Evolutionary conservation across 345 rosid species (phyloP).

Genomic region (Salix suchowensis): DNA sequence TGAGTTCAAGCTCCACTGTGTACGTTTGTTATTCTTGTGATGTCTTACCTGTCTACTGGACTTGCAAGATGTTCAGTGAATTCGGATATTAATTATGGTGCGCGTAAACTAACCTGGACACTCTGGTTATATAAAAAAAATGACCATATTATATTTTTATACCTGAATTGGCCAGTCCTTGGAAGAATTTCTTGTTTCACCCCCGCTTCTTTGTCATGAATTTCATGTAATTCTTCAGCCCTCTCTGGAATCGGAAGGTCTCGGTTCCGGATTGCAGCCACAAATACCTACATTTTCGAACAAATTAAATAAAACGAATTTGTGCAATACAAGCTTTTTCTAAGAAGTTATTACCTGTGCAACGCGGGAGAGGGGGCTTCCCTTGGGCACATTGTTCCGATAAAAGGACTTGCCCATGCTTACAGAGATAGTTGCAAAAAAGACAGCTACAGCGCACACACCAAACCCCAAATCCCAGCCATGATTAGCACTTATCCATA

Average conservation of each 20-base stretch:
- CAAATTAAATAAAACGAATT: too few relatives aligned
- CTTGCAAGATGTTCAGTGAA: too few relatives aligned
- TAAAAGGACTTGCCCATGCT: slow-evolving; percentile 51
- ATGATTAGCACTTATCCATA: slow-evolving; percentile 44
- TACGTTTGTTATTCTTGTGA: too few relatives aligned
- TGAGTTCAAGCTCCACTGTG: rapidly evolving
- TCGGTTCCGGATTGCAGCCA: slow-evolving; percentile 38
- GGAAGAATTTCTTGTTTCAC: slow-evolving; percentile 31
- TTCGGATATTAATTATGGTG: rapidly evolving
- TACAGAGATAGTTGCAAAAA: slow-evolving; percentile 26
- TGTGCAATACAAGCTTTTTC: background rate
- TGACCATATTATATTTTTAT: background rate
- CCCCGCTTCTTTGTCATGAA: slow-evolving; percentile 38
- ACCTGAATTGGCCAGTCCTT: slow-evolving; percentile 56
- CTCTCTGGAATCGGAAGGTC: slow-evolving; percentile 39
- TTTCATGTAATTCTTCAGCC: slow-evolving; percentile 41
- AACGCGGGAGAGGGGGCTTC: slow-evolving; percentile 46
- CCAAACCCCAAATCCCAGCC: slow-evolving; percentile 61
- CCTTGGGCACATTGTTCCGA: slow-evolving; percentile 38
- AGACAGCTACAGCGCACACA: slow-evolving; percentile 26
- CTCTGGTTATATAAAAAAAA: too few relatives aligned
- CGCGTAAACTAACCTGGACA: too few relatives aligned
- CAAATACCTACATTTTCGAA: slow-evolving; percentile 37
- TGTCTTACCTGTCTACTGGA: rapidly evolving
- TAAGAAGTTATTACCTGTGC: slow-evolving; percentile 32